Base-by-base conservation (phyloP, 441 rosid species). In the Caryocar brasiliense region DNA sequence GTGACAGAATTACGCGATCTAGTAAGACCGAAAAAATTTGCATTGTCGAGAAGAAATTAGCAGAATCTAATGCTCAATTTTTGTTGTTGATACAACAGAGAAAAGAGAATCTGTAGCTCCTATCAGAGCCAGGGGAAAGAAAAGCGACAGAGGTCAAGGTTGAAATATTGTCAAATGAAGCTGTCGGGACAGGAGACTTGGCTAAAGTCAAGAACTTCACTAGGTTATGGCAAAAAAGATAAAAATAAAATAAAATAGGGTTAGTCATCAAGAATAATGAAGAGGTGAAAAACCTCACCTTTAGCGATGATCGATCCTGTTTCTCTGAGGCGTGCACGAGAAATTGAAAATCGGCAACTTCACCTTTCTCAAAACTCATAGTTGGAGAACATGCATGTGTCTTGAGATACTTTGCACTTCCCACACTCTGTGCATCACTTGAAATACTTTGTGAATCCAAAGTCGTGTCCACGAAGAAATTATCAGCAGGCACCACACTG, bases 351-450 rank as follows among this genome's bases (percentile, higher is more conserved):
- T 69, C 61, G 22, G 65, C 51, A 44, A 65, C 69, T 47, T 57
- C 74, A 12, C 40, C 41, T 5, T 54, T 13, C 50, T 67, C 77
- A 59, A 61, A 55, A 48, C 39, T 42, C 5, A 37, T 3, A 15
- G 73, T 63, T 17, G 74, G 66, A 19, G 81, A 65, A 66, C 60
- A 61, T 43, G 66, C 61, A 33, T 46, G 57, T 14, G 76, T 47
- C 50, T 58, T 59, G 17, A 61, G 64, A 64, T 59, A 49, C 23
- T 46, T 56, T 45, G 68, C 64, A 59, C 65, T 70, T 52, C 61
- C 69, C 58, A 56, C 28, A 26, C 40, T 18, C 27, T 44, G 58
- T 11, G 40, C 25, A 28, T 56, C 57, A 33, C 56, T 51, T 0
- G 61, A 42, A 40, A 58, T 40, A 49, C 62, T 72, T 27, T 43